phyloP scores from a whole-genome alignment of 108 stramenopile genomes.

The Nitzschia sp. region DNA sequence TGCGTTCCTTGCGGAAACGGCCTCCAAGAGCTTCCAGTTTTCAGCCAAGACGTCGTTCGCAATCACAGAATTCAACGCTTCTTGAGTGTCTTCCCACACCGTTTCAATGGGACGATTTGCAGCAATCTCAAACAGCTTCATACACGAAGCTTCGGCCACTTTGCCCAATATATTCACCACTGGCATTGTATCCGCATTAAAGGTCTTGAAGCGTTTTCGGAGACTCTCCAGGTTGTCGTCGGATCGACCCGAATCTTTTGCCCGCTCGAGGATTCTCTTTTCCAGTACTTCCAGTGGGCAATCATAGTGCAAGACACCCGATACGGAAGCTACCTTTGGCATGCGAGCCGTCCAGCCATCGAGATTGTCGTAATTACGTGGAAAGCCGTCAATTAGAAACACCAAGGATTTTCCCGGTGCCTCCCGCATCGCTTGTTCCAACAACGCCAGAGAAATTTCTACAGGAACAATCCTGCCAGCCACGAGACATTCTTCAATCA shows the following conservation, averaged over 20 bases:
- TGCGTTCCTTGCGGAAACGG: slow-evolving; percentile 42
- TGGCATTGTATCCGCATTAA: slow-evolving; percentile 77
- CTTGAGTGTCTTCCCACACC: slow-evolving; percentile 76
- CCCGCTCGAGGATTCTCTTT: slow-evolving; percentile 78
- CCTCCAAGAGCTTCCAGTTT: slow-evolving; percentile 48
- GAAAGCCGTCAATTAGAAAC: slow-evolving; percentile 98
- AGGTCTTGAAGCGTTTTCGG: slow-evolving; percentile 87
- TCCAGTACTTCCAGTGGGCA: slow-evolving; percentile 88
- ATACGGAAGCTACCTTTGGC: slow-evolving; percentile 49
- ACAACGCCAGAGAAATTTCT: slow-evolving; percentile 83
- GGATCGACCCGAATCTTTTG: slow-evolving; percentile 82
- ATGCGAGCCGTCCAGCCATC: slow-evolving; percentile 78
- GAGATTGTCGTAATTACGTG: slow-evolving; percentile 92
- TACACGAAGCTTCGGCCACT: slow-evolving; percentile 30
- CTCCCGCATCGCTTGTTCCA: slow-evolving; percentile 82
- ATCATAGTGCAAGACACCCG: slow-evolving; percentile 84
- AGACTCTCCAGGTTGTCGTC: slow-evolving; percentile 93
- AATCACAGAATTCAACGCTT: slow-evolving; percentile 62
- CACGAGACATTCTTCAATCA: slow-evolving; percentile 82
- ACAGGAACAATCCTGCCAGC: slow-evolving; percentile 95
- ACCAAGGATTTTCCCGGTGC: slow-evolving; percentile 47
- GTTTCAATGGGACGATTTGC: slow-evolving; percentile 65
- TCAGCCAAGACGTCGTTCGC: slow-evolving; percentile 73
- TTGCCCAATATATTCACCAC: slow-evolving; percentile 63
- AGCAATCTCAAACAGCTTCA: slow-evolving; percentile 58